phyloP scores from a whole-genome alignment of 805 yeast species.

The Groenewaldozyma salmanticensis region DNA sequence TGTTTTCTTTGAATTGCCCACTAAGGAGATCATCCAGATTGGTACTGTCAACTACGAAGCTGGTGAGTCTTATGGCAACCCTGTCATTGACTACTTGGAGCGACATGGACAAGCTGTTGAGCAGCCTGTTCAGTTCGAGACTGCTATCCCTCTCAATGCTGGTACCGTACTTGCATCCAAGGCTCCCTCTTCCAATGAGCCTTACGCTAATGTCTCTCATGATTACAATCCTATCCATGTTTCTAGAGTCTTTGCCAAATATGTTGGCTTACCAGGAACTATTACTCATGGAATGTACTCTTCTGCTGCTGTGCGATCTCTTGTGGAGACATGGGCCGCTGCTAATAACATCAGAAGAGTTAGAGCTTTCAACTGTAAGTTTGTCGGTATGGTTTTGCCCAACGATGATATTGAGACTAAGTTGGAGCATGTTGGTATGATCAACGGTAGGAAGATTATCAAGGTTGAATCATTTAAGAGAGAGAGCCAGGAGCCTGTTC shows the following conservation, averaged over 20 bases:
- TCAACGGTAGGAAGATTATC: constrained; percentile 95
- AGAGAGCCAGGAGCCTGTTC: constrained; percentile 67
- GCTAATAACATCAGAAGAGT: constrained; percentile 93
- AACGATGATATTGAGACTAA: constrained; percentile 80
- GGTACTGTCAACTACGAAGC: constrained; percentile 84
- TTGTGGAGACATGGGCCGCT: constrained; percentile 98
- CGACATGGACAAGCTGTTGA: constrained; percentile 92
- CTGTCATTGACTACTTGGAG: constrained; percentile 85
- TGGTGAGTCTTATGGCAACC: constrained; percentile 91
- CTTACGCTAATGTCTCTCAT: constrained; percentile 95
- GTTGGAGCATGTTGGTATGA: constrained; percentile 96
- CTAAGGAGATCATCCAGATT: constrained; percentile 77
- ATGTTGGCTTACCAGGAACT: constrained; percentile 92
- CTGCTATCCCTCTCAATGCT: constrained; percentile 72
- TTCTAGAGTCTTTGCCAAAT: constrained; percentile 84
- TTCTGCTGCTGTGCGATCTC: constrained; percentile 86
- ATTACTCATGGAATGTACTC: constrained; percentile 99
- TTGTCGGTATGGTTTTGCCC: constrained; percentile 96
- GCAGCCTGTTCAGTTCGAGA: constrained; percentile 86
- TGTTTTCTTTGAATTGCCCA: constrained; percentile 79
- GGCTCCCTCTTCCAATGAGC: constrained; percentile 93
- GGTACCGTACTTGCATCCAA: constrained; percentile 34
- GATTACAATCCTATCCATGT: constrained; percentile 98
- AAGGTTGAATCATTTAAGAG: constrained; percentile 82
- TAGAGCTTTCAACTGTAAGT: constrained; percentile 81